These are phyloP conservation scores for Vitis amurensis DNA, from an alignment of 164 flowering plant genomes.

Conservation along the genomic window DNA sequence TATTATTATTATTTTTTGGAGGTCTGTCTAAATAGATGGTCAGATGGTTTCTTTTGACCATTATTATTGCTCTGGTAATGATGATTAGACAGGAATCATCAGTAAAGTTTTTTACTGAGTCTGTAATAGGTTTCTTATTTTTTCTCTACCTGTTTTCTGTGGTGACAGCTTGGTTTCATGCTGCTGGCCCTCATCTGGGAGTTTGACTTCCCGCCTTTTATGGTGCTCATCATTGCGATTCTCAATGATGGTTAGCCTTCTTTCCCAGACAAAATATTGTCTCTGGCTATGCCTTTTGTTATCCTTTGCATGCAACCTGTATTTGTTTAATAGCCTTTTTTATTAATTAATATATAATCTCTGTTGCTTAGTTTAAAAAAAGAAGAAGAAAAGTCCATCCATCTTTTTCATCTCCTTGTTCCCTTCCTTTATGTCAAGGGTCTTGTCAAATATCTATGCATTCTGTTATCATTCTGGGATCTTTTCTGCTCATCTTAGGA, in stretches of 20 bases:
- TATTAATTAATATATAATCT: no score
- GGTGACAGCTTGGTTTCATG: constrained; percentile 83
- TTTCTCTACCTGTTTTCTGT: constrained; percentile 5
- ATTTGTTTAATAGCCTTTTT: no score
- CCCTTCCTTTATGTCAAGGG: no score
- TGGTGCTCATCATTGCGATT: constrained; percentile 91
- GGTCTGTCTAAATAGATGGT: neutral
- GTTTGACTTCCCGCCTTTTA: constrained; percentile 90
- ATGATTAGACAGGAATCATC: neutral
- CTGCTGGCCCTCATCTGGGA: constrained; percentile 82
- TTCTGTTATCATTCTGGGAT: no score
- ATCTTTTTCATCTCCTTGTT: no score
- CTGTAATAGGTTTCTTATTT: neutral
- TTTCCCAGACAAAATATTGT: neutral
- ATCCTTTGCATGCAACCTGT: no score
- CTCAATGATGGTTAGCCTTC: constrained; percentile 75
- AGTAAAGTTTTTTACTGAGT: neutral
- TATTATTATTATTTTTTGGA: neutral
- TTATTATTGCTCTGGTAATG: neutral
- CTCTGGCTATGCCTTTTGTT: no score
- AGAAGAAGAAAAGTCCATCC: no score
- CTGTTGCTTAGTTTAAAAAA: no score
- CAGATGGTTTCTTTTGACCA: neutral
- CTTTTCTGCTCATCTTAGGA: no score
- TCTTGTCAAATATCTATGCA: no score